Evolutionary conservation across 257 asterid genomes (phyloP).

Genomic region (Osmanthus fragrans): DNA sequence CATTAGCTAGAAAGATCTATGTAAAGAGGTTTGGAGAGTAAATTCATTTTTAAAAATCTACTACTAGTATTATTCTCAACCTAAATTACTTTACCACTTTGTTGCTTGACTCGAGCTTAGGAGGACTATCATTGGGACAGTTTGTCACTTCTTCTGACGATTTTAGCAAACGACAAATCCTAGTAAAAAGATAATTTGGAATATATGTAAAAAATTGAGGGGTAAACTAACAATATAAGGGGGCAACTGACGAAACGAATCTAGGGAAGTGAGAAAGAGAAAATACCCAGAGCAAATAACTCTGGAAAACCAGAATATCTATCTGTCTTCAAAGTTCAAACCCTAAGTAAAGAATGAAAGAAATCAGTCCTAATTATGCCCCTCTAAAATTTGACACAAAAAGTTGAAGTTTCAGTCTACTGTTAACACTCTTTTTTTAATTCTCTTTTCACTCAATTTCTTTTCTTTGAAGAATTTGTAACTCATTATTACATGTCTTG

Average conservation of each 20-base stretch:
- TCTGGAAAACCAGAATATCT: conserved; percentile 42
- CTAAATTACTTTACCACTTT: too few species aligned
- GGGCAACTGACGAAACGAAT: conserved; percentile 37
- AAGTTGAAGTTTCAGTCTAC: conserved; percentile 65
- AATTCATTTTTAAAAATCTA: neutral
- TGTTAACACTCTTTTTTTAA: conserved; percentile 49
- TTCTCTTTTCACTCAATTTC: conserved; percentile 31
- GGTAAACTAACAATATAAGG: neutral
- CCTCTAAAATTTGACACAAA: conserved; percentile 33
- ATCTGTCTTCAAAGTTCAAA: conserved; percentile 18
- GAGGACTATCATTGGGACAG: neutral
- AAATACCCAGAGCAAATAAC: conserved; percentile 42
- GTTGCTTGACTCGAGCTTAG: too few species aligned
- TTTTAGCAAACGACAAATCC: neutral
- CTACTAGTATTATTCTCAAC: too few species aligned
- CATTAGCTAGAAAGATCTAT: neutral
- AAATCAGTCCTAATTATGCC: neutral
- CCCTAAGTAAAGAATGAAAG: conserved; percentile 19
- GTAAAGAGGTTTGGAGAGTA: neutral
- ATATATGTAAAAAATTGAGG: neutral
- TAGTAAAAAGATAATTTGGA: conserved; percentile 4
- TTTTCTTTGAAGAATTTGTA: conserved; percentile 16
- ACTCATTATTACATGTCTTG: conserved; percentile 32
- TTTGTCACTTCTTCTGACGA: neutral
- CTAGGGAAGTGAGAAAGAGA: conserved; percentile 56